These are phyloP conservation scores for Auxenochlorella protothecoides DNA, from an alignment of 139 green algal genomes.

Conservation along the genomic window DNA sequence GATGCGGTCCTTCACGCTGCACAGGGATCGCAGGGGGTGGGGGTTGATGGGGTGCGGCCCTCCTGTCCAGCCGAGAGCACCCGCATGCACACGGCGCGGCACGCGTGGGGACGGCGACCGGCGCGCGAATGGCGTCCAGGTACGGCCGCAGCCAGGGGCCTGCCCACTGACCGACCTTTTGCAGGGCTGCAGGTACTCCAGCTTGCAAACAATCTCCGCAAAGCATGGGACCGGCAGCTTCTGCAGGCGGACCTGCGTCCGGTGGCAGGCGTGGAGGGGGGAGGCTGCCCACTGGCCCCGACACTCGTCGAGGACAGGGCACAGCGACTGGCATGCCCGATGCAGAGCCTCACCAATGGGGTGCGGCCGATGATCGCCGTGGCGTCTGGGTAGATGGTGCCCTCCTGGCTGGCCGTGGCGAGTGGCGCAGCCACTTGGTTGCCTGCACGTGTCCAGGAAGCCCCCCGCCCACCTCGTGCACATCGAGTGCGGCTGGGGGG, in stretches of 20 bases:
- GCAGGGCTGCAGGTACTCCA: slow-evolving; percentile 92
- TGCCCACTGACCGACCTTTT: slow-evolving; percentile 21
- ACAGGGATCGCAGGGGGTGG: neutral
- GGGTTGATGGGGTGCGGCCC: neutral
- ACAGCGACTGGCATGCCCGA: no score
- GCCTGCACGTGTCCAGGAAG: no score
- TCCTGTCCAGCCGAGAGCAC: neutral
- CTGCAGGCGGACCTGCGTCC: slow-evolving; percentile 71
- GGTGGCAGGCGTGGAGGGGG: no score
- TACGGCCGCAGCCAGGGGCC: neutral
- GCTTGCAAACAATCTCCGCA: slow-evolving; percentile 76
- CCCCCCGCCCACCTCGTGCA: no score
- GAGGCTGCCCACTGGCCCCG: no score
- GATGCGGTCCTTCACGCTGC: slow-evolving; percentile 84
- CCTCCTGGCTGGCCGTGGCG: no score
- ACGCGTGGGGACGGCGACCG: no score
- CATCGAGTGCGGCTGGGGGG: no score
- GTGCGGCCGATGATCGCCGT: slow-evolving; percentile 39
- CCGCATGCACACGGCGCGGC: neutral
- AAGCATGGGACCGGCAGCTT: slow-evolving; percentile 58
- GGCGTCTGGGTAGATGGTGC: slow-evolving; percentile 28
- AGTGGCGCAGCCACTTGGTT: neutral
- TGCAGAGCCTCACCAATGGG: no score
- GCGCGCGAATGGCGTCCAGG: no score
- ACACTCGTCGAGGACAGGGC: no score